phyloP scores from a whole-genome alignment of 345 rosid genomes.

The Barbarea vulgaris region DNA sequence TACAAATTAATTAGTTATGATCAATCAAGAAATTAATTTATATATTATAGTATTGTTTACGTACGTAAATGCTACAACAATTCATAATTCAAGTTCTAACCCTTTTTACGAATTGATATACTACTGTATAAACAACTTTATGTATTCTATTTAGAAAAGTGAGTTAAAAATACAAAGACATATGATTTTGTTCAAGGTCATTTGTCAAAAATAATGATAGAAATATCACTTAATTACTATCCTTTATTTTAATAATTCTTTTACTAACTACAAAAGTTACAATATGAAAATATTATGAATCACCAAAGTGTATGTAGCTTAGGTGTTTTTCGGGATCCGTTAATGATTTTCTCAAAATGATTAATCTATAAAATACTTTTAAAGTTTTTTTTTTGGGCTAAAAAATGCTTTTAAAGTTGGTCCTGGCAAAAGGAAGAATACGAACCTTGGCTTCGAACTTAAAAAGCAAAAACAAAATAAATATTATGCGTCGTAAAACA shows the following conservation, averaged over 20 bases:
- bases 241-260: background rate
- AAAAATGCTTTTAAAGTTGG: no score
- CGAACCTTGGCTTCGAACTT: background rate
- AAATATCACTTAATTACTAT: background rate
- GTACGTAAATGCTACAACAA: background rate
- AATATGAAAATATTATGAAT: no score
- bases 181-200: background rate
- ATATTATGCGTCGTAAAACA: background rate
- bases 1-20: conserved; percentile 13
- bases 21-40: conserved; percentile 8
- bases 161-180: background rate
- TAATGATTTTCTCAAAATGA: no score
- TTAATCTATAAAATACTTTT: no score
- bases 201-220: background rate
- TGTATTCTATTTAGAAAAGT: background rate
- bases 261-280: background rate
- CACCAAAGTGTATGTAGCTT: no score
- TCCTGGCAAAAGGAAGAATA: background rate
- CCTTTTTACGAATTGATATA: background rate
- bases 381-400: no score
- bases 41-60: background rate
- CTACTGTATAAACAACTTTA: background rate
- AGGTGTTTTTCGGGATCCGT: no score
- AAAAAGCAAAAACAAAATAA: no score
- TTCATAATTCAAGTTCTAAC: background rate